Evolutionary conservation across 371 early-diverging fungal genomes (phyloP), one percentile per base, ranked within the genome.

Genomic region (Actinomortierella ambigua): DNA sequence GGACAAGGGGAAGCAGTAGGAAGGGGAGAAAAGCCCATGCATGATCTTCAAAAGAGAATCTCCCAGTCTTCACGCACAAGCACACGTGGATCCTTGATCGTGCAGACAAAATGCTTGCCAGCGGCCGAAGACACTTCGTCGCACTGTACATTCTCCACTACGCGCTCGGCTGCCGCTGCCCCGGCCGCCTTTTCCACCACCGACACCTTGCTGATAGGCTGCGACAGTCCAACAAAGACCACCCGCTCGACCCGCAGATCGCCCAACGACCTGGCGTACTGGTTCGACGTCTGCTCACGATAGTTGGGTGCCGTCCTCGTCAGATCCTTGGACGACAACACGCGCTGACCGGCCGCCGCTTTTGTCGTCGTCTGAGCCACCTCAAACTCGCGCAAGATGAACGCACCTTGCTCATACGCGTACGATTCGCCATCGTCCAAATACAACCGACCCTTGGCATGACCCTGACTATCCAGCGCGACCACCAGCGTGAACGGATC

Each of bases 401-500:
- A 93, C 13, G 78, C 82, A 0, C 92, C 91, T 1, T 77, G 65
- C 66, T 85, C 68, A 63, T 87, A 91, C 42, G 79, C 85, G 64
- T 85, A 97, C 5, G 90, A 81, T 55, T 91, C 87, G n/a, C 96
- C 97, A 66, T 98, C 98, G 70, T 98, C 98, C 55, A 92, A 57
- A 60, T 97, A 97, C 26, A 98, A 69, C 18, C 65, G 50, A 24
- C 98, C 98, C 11, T 68, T 52, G 3, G 97, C 94, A 24, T 81
- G 61, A 9, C 88, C 90, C 81, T 81, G 60, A 39, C 69, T 71
- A 61, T 90, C 86, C 48, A 95, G 66, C 2, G 93, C 94, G 47
- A 98, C 80, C 48, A 94, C 75, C 22, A 98, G 78, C 5, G 98
- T 98, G 69, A 93, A 92, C 0, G 99, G 98, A 75, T 98, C 99